Evolutionary conservation across 192 early-diverging fungal genomes (phyloP).

Genomic region (Entophlyctis luteolus): DNA sequence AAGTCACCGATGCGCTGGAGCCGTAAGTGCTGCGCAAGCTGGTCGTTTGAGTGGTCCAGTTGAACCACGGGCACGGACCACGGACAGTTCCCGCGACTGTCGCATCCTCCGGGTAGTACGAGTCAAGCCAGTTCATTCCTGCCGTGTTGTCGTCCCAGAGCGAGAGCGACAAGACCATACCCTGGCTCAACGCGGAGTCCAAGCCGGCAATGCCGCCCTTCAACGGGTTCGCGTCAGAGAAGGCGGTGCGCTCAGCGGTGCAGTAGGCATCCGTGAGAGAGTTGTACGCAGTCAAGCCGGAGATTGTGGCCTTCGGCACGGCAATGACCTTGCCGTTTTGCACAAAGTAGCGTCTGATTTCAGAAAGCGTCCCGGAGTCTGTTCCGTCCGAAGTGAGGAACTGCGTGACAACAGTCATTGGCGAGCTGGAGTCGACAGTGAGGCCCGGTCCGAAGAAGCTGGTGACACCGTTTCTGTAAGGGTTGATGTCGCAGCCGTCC

Average conservation of each 20-base stretch:
- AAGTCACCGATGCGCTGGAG: slow-evolving; percentile 24
- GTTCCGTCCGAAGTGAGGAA: slow-evolving; percentile 38
- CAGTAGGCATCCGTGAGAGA: slow-evolving; percentile 28
- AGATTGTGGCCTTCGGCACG: slow-evolving; percentile 12
- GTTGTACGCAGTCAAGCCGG: slow-evolving; percentile 17
- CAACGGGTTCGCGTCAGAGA: slow-evolving; percentile 34
- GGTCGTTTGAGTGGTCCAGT: slow-evolving; percentile 19
- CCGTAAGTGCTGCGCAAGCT: background rate
- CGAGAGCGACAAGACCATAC: slow-evolving; percentile 35
- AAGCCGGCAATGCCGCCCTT: slow-evolving; percentile 33
- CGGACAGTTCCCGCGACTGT: slow-evolving; percentile 27
- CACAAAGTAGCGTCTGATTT: slow-evolving; percentile 34
- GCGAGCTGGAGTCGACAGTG: slow-evolving; percentile 37
- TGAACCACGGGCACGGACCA: slow-evolving; percentile 22
- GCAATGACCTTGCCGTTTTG: slow-evolving; percentile 30
- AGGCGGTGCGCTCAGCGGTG: slow-evolving; percentile 27
- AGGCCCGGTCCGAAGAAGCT: slow-evolving; percentile 37
- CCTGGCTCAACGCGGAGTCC: slow-evolving; percentile 24
- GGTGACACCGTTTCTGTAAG: slow-evolving; percentile 32
- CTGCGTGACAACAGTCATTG: slow-evolving; percentile 42
- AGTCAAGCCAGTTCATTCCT: slow-evolving; percentile 40
- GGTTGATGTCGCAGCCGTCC: slow-evolving; percentile 42
- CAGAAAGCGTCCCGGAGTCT: slow-evolving; percentile 5
- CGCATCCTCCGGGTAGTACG: slow-evolving; percentile 21
- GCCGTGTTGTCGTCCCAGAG: slow-evolving; percentile 34